phyloP scores from a whole-genome alignment of 371 early-diverging fungal species.

The Rhizopus stolonifer region DNA sequence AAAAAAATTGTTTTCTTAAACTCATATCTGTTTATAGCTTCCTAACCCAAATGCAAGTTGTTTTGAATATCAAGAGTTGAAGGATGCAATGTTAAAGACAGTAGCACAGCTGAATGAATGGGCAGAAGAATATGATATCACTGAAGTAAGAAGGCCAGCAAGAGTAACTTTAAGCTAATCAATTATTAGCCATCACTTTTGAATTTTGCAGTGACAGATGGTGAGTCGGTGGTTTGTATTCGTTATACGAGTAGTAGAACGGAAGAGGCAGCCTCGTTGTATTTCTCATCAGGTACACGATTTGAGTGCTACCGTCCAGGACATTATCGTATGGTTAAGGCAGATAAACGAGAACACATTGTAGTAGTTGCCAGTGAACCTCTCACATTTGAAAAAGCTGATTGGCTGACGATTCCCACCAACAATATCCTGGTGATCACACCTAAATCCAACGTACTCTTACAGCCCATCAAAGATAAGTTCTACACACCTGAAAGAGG shows the following conservation, averaged over 20 bases:
- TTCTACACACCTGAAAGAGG: slow-evolving; percentile 55
- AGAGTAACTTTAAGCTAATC: neutral
- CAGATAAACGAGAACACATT: slow-evolving; percentile 80
- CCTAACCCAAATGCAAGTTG: slow-evolving; percentile 47
- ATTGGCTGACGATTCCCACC: slow-evolving; percentile 82
- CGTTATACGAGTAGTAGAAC: slow-evolving; percentile 72
- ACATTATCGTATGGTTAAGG: slow-evolving; percentile 78
- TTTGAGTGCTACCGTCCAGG: slow-evolving; percentile 65
- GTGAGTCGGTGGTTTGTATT: slow-evolving; percentile 75
- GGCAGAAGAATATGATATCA: slow-evolving; percentile 62
- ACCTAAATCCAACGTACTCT: slow-evolving; percentile 70
- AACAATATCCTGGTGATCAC: slow-evolving; percentile 79
- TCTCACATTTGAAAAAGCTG: slow-evolving; percentile 79
- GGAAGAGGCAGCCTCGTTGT: slow-evolving; percentile 76
- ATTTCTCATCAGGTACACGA: slow-evolving; percentile 74
- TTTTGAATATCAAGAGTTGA: slow-evolving; percentile 61
- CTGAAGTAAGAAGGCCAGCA: slow-evolving; percentile 25
- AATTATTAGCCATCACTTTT: slow-evolving; percentile 59
- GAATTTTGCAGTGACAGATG: slow-evolving; percentile 91
- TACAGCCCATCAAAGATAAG: slow-evolving; percentile 76
- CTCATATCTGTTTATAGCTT: slow-evolving; percentile 39
- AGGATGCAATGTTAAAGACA: slow-evolving; percentile 74
- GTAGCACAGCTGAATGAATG: slow-evolving; percentile 71
- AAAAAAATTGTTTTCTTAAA: neutral
- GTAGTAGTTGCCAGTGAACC: slow-evolving; percentile 84